These are phyloP conservation scores for Zygosaccharomyces bisporus DNA, from an alignment of 805 yeast genomes.

Conservation along the genomic window DNA sequence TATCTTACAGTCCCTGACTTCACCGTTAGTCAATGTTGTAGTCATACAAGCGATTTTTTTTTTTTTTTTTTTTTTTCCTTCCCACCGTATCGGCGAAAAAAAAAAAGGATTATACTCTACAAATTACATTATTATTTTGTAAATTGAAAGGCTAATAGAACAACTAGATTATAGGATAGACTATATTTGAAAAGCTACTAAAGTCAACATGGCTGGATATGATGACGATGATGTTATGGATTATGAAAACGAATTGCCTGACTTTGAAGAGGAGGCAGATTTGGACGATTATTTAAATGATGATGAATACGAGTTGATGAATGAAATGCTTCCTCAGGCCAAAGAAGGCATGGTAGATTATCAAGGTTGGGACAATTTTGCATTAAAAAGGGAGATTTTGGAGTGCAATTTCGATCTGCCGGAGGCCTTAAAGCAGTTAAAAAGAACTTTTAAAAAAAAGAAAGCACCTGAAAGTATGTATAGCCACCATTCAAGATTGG, in stretches of 20 bases:
- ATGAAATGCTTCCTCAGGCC: conserved; percentile 44
- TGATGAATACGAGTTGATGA: conserved; percentile 40
- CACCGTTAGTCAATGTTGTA: conserved; percentile 4
- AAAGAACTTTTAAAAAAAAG: conserved; percentile 28
- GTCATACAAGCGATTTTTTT: conserved; percentile 3
- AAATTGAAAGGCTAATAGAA: too few relatives aligned
- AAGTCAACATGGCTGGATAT: conserved; percentile 19
- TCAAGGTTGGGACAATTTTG: conserved; percentile 41
- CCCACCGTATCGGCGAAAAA: background rate
- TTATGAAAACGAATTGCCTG: conserved; percentile 35
- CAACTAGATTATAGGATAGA: too few relatives aligned
- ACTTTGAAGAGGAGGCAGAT: conserved; percentile 40
- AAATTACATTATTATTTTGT: background rate
- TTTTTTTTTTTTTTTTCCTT: background rate
- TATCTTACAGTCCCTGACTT: conserved; percentile 3
- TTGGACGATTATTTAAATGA: conserved; percentile 37
- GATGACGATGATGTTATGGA: conserved; percentile 24
- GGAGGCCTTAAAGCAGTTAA: conserved; percentile 43
- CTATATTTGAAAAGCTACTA: background rate
- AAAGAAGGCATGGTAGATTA: conserved; percentile 40
- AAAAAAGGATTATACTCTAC: background rate
- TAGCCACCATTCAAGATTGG: conserved; percentile 9
- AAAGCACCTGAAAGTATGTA: conserved; percentile 45
- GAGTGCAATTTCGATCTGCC: conserved; percentile 48
- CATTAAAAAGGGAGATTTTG: conserved; percentile 51